phyloP scores from a whole-genome alignment of 768 basidiomycete species.

The Mycena galericulata region DNA sequence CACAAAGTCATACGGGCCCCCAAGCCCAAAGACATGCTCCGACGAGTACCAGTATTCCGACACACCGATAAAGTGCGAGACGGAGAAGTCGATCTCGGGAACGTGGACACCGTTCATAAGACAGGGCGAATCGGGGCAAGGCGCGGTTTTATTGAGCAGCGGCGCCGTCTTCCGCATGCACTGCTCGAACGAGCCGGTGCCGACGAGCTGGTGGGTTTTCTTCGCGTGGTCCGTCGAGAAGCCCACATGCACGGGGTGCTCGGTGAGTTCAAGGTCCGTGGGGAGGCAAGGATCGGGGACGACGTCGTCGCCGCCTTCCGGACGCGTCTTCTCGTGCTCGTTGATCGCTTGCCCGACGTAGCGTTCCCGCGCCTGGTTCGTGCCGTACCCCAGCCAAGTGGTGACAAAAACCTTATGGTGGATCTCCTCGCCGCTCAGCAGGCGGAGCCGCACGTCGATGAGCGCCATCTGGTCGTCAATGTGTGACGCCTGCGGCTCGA shows the following conservation, averaged over 20 bases:
- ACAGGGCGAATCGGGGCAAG: constrained; percentile 88
- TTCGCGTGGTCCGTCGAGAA: constrained; percentile 56
- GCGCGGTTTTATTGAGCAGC: constrained; percentile 85
- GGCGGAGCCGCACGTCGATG: constrained; percentile 82
- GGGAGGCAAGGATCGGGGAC: constrained; percentile 94
- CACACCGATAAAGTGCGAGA: constrained; percentile 95
- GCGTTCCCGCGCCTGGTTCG: constrained; percentile 95
- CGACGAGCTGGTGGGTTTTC: constrained; percentile 73
- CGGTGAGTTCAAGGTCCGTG: constrained; percentile 71
- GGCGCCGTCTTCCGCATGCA: constrained; percentile 81
- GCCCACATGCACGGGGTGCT: constrained; percentile 60
- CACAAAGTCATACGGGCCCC: constrained; percentile 95
- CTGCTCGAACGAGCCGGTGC: constrained; percentile 91
- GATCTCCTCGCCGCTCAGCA: constrained; percentile 88
- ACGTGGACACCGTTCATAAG: constrained; percentile 96
- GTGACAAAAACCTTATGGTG: constrained; percentile 96
- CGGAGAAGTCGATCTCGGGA: constrained; percentile 93
- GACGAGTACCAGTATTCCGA: constrained; percentile 99
- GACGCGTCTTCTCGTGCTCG: constrained; percentile 61
- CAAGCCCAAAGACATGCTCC: constrained; percentile 95
- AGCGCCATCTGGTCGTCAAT: constrained; percentile 69
- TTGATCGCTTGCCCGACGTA: constrained; percentile 81
- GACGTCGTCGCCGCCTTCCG: constrained; percentile 46
- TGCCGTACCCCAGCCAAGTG: constrained; percentile 98
- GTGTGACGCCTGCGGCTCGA: constrained; percentile 83